Evolutionary conservation across 163 green algal genomes (phyloP), one percentile per base, ranked within the genome.

Genomic region (Chlorella variabilis): DNA sequence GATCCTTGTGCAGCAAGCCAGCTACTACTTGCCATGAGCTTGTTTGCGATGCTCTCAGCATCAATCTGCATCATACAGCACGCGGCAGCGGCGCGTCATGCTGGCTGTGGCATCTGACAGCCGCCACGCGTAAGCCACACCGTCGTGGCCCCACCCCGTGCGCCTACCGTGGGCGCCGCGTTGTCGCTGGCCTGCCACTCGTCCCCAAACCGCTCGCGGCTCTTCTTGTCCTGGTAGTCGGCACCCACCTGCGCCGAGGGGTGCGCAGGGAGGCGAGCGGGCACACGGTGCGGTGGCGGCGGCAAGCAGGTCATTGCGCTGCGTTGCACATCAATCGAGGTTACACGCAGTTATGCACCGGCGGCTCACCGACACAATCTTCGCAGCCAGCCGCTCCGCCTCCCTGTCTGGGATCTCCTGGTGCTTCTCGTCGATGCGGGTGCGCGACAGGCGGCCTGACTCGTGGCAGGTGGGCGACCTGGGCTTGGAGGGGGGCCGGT

Each of bases 211-310:
- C 71, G 71, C 51, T 68, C 23, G 21, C 34, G 56, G 71, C 71
- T 78, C 71, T 78, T 78, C 34, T 54, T 25, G 23, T 67, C 71
- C 42, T 68, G 68, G 71, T 78, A 78, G 34, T 78, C 71, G 36
- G 51, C 56, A n/a, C 51, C 71, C 51, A 78, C 71, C 71, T 78
- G 71, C 33, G 23, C 4, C 2, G 15, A 31, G 9, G 21, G 6
- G 15, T 15, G 58, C 25, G 58, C n/a, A 8, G n/a, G 27, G 25
- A n/a, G n/a, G n/a, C n/a, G n/a, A n/a, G n/a, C n/a, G n/a, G n/a
- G n/a, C n/a, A n/a, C n/a, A n/a, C n/a, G n/a, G n/a, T n/a, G n/a
- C n/a, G n/a, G n/a, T n/a, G n/a, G n/a, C n/a, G n/a, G n/a, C n/a
- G n/a, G n/a, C n/a, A n/a, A n/a, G n/a, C n/a, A n/a, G n/a, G n/a